Conservation (phyloP, 2,329 filamentous ascomycete genomes). For the Aspergillus sp. region DNA sequence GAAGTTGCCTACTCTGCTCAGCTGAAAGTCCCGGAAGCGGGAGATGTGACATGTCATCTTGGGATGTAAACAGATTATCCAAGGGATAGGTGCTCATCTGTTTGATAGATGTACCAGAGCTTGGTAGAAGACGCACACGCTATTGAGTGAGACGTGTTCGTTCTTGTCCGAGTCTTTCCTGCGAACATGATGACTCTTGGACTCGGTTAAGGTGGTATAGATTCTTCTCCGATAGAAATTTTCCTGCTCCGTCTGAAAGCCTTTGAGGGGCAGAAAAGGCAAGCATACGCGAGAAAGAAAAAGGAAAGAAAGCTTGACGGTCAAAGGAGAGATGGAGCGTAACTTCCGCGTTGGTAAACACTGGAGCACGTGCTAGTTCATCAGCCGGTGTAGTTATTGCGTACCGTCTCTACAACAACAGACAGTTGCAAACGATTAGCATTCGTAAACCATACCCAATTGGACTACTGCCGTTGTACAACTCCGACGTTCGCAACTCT, state of each 20-base stretch:
- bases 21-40: not conserved
- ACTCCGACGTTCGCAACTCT: not conserved
- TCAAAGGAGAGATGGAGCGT: not conserved
- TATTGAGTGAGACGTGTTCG: not conserved
- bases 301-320: not conserved
- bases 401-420: not conserved
- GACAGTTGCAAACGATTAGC: not conserved
- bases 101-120: not conserved
- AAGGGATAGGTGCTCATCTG: not conserved
- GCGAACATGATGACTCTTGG: not conserved
- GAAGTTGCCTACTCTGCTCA: not conserved
- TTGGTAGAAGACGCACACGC: not conserved
- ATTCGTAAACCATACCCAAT: not conserved
- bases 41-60: not conserved
- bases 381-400: not conserved
- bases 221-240: too few relatives aligned
- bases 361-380: not conserved
- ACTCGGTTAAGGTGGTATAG: too few relatives aligned
- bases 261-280: not conserved
- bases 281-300: not conserved
- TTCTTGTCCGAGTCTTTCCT: not conserved
- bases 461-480: not conserved
- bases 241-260: not conserved
- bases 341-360: not conserved
- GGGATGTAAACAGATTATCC: not conserved